These are phyloP conservation scores for Lactarius hatsudake DNA, from an alignment of 768 basidiomycete genomes.

Conservation along the genomic window DNA sequence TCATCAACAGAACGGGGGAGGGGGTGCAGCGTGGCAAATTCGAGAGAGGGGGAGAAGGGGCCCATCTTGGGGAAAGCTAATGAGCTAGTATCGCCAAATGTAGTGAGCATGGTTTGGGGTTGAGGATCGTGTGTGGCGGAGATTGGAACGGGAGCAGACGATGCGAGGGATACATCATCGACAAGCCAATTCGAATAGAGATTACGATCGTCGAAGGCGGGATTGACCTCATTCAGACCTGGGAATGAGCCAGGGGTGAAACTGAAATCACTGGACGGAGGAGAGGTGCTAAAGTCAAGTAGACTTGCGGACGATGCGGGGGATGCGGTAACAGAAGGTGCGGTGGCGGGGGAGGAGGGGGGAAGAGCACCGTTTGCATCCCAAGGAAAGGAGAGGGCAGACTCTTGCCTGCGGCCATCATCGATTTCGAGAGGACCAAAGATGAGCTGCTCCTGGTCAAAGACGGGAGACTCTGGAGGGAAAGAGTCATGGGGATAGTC, in stretches of 20 bases:
- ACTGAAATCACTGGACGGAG: conserved; percentile 38
- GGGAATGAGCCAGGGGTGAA: conserved; percentile 37
- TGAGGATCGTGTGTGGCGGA: conserved; percentile 49
- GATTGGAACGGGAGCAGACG: conserved; percentile 56
- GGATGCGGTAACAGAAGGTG: conserved; percentile 40
- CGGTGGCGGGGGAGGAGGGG: conserved; percentile 38
- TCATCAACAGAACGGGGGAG: conserved; percentile 53
- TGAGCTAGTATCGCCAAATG: conserved; percentile 40
- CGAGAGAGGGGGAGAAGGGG: conserved; percentile 54
- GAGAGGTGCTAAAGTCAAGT: conserved; percentile 42
- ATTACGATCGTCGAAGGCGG: conserved; percentile 38
- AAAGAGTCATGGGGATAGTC: conserved; percentile 31
- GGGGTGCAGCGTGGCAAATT: conserved; percentile 55
- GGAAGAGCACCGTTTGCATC: conserved; percentile 43
- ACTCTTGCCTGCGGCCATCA: conserved; percentile 36
- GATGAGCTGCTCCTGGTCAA: conserved; percentile 53
- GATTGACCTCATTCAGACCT: conserved; percentile 35
- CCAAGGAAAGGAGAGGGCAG: conserved; percentile 33
- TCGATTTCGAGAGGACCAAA: conserved; percentile 59
- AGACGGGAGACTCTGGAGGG: conserved; percentile 35
- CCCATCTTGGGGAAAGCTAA: conserved; percentile 45
- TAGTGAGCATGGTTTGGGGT: conserved; percentile 46
- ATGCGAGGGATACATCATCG: conserved; percentile 46
- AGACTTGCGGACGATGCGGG: conserved; percentile 41
- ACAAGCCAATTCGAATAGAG: conserved; percentile 59